A percentile compares a stretch with the other conserved stretches of the same genome.
Evolutionary conservation across 225 moss, liverwort and hornwort genomes (phyloP).

Genomic region (Pseudisothecium myosuroides): DNA sequence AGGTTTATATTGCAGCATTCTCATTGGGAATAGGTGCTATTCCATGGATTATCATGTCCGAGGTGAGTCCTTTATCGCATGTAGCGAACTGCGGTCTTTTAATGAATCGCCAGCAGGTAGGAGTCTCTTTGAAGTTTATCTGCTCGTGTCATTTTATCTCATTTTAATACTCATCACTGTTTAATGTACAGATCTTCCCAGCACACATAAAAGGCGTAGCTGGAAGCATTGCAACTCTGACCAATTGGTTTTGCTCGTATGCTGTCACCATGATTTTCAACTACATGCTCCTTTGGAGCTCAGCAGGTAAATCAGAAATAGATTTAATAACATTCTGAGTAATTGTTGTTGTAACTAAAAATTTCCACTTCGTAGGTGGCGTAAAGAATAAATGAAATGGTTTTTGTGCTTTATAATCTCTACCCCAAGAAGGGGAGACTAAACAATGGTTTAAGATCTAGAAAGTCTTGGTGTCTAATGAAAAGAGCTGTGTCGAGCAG

Average conservation of each 20-base stretch:
- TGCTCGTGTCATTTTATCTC: background rate
- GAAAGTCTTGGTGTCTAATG: background rate
- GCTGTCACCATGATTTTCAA: slow-evolving; percentile 63
- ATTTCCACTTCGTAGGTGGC: background rate
- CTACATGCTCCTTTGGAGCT: slow-evolving; percentile 67
- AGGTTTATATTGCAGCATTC: slow-evolving; percentile 62
- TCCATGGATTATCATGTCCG: slow-evolving; percentile 76
- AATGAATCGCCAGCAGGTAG: background rate
- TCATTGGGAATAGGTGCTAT: slow-evolving; percentile 70
- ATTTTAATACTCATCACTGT: background rate
- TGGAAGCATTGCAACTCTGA: slow-evolving; percentile 63
- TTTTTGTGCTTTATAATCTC: background rate
- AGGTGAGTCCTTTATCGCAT: slow-evolving; percentile 38
- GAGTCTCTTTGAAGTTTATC: background rate
- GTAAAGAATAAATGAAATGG: background rate
- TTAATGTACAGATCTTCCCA: slow-evolving; percentile 57
- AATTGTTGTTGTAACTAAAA: background rate
- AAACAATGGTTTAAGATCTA: background rate
- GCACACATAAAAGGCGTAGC: slow-evolving; percentile 65
- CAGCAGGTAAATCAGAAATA: slow-evolving; percentile 34
- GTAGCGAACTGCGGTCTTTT: slow-evolving; percentile 12
- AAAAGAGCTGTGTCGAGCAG: background rate
- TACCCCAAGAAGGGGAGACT: background rate
- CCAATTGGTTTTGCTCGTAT: slow-evolving; percentile 69
- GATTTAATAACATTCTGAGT: background rate